Percentiles rank a stretch among this genome's conserved stretches.
Conservation (phyloP, 1,139 yeast species). For the Lodderomyces orthopsilosis region DNA sequence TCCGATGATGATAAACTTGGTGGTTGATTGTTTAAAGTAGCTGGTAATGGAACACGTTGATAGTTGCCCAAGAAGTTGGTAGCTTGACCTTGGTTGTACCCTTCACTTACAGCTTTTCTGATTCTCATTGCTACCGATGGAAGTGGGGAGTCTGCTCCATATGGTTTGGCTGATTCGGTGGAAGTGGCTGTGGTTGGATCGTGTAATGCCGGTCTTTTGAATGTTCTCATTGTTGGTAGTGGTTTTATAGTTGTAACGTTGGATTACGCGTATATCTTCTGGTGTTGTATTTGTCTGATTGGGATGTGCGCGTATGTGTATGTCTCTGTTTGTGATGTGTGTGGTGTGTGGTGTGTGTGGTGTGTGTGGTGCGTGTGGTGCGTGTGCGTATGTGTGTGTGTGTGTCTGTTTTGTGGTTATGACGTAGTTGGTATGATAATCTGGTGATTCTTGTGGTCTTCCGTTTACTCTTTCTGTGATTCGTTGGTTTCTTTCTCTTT, state of each 20-base stretch:
- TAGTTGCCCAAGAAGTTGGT: conserved; percentile 11
- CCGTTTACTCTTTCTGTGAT: no score
- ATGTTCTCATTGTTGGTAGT: not conserved
- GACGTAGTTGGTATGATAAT: no score
- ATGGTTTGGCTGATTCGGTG: not conserved
- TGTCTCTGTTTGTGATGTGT: no score
- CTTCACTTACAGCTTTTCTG: conserved; percentile 64
- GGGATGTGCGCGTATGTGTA: no score
- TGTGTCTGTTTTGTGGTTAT: not conserved
- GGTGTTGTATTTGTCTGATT: no score
- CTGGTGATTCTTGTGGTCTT: no score
- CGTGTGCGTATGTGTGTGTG: not conserved
- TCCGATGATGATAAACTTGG: conserved; percentile 39
- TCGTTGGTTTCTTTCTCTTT: not conserved
- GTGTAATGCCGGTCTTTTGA: conserved; percentile 3
- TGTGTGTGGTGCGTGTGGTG: not conserved
- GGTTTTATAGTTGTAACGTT: not conserved
- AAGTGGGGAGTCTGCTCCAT: conserved; percentile 22
- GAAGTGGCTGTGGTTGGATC: not conserved
- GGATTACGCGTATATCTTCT: no score
- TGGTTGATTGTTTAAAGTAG: conserved; percentile 33
- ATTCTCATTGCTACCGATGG: conserved; percentile 68
- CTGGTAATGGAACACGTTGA: conserved; percentile 54
- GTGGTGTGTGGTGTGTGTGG: not conserved
- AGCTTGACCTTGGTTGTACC: conserved; percentile 60